These are phyloP conservation scores for Penicillium italicum DNA, from an alignment of 2,329 filamentous ascomycete species.

Conservation along the genomic window DNA sequence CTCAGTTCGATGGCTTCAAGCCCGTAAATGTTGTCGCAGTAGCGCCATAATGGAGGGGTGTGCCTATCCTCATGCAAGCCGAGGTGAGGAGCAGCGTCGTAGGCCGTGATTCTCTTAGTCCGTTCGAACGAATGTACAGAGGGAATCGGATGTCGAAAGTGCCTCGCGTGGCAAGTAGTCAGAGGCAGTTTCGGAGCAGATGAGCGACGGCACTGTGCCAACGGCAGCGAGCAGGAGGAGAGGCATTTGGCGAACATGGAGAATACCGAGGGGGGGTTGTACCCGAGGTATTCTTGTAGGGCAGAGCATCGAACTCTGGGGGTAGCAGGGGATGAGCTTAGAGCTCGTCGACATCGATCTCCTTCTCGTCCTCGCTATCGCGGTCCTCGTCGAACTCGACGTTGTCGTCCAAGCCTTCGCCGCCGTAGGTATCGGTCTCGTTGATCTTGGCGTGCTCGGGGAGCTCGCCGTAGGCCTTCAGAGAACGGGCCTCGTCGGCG, in stretches of 20 bases:
- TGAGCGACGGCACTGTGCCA: constrained; percentile 16
- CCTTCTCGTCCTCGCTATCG: constrained; percentile 66
- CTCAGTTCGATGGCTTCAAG: constrained; percentile 30
- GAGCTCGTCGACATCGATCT: constrained; percentile 94
- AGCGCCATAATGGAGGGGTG: constrained; percentile 13
- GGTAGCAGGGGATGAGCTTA: constrained; percentile 47
- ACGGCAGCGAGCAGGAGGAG: constrained; percentile 16
- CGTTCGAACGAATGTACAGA: constrained; percentile 14
- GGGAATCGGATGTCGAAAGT: constrained; percentile 6
- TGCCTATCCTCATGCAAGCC: constrained; percentile 16
- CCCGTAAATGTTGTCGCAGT: constrained; percentile 26
- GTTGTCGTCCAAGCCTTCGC: constrained; percentile 91
- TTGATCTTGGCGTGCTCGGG: constrained; percentile 99
- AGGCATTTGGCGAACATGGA: constrained; percentile 20
- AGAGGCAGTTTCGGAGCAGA: constrained; percentile 12
- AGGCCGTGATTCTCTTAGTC: constrained; percentile 11
- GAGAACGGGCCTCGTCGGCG: constrained; percentile 87
- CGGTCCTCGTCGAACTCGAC: constrained; percentile 98
- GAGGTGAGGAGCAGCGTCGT: constrained; percentile 14
- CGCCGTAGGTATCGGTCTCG: constrained; percentile 88
- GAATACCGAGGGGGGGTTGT: constrained; percentile 19
- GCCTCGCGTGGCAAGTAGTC: constrained; percentile 9
- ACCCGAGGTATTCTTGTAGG: constrained; percentile 29
- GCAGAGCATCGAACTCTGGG: constrained; percentile 30
- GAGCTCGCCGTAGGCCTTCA: constrained; percentile 96